These are phyloP conservation scores for Hypoxylon sp. DNA, from an alignment of 2,329 filamentous ascomycete genomes.

Conservation along the genomic window DNA sequence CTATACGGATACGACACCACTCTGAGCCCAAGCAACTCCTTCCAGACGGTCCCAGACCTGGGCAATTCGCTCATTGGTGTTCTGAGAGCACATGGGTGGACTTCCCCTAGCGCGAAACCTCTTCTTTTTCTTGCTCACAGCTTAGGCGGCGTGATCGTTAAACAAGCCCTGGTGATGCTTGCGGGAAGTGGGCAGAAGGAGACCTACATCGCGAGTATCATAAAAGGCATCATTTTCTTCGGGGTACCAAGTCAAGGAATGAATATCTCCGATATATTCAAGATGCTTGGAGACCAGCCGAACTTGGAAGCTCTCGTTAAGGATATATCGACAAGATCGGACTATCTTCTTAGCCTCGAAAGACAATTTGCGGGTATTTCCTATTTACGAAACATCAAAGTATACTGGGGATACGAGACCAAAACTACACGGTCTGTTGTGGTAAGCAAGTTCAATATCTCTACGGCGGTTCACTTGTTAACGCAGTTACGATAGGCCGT, in stretches of 20 bases:
- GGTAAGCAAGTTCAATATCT: background rate
- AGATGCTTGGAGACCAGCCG: background rate
- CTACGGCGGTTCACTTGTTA: background rate
- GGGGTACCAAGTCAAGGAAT: constrained; percentile 12
- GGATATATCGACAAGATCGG: background rate
- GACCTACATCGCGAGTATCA: background rate
- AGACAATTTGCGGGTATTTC: constrained; percentile 4
- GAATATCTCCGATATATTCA: constrained; percentile 4
- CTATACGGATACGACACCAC: constrained; percentile 13
- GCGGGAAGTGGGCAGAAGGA: constrained; percentile 1
- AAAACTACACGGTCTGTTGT: constrained; percentile 5
- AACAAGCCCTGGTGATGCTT: constrained; percentile 2
- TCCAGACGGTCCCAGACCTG: constrained; percentile 3
- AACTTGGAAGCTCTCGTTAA: constrained; percentile 4
- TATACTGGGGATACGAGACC: constrained; percentile 14
- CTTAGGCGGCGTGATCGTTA: constrained; percentile 7
- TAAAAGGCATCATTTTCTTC: constrained; percentile 4
- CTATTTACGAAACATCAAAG: constrained; percentile 2
- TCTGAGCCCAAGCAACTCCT: background rate
- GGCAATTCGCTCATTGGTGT: background rate
- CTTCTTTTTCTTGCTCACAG: constrained; percentile 11
- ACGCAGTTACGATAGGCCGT: background rate
- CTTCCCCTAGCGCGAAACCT: constrained; percentile 1
- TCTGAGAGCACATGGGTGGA: constrained; percentile 1
- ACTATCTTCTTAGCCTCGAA: constrained; percentile 1